Percentiles rank a stretch among this genome's conserved stretches.
phyloP scores from a whole-genome alignment of 1,284 basidiomycete genomes.

The Anthracocystis walkeri region DNA sequence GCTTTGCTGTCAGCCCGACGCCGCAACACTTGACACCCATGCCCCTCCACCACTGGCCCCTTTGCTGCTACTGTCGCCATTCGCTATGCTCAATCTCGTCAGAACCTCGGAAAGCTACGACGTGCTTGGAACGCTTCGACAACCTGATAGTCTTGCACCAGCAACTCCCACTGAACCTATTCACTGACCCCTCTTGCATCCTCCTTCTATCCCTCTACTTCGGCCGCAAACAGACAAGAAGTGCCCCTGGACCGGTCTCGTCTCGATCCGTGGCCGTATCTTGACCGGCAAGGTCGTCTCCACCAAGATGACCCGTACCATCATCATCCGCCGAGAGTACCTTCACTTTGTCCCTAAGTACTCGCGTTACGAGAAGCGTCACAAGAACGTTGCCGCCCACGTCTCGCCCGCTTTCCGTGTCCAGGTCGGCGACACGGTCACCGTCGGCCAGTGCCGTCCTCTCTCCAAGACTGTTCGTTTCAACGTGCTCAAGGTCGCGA shows the following conservation, averaged over 20 bases:
- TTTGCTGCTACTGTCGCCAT: neutral
- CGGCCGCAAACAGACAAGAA: slow-evolving; percentile 84
- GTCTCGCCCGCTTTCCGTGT: slow-evolving; percentile 97
- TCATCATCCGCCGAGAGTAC: slow-evolving; percentile 98
- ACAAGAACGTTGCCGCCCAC: slow-evolving; percentile 98
- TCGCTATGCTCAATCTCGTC: neutral
- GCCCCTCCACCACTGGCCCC: neutral
- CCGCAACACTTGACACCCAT: neutral
- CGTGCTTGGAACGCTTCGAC: neutral
- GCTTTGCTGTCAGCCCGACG: neutral
- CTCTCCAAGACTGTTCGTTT: slow-evolving; percentile 99
- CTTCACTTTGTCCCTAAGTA: slow-evolving; percentile 98
- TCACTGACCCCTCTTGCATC: slow-evolving; percentile 19
- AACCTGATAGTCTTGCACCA: neutral
- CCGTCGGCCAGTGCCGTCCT: slow-evolving; percentile 98
- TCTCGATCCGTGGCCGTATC: slow-evolving; percentile 97
- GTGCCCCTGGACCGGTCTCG: slow-evolving; percentile 86
- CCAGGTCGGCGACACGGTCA: slow-evolving; percentile 85
- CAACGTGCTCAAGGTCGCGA: slow-evolving; percentile 90
- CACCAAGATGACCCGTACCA: slow-evolving; percentile 99
- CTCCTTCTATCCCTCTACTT: neutral
- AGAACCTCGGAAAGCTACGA: neutral
- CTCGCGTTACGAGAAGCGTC: slow-evolving; percentile 75
- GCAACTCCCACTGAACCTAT: neutral
- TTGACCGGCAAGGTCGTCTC: slow-evolving; percentile 96